Evolutionary conservation across 495 filamentous ascomycete species (phyloP).

Genomic region (Platismatia glauca): DNA sequence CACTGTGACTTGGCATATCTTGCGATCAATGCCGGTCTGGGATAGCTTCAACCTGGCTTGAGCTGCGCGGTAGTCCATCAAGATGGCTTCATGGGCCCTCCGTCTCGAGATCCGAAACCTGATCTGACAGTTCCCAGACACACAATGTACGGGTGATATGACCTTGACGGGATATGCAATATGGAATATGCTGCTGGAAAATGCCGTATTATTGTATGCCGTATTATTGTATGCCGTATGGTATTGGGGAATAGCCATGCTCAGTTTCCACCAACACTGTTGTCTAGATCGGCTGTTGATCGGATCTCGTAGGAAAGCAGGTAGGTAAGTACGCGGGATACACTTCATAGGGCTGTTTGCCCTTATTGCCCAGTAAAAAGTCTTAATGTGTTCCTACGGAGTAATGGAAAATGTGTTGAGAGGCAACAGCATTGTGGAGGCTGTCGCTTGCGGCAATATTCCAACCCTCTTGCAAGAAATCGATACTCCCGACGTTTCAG

Average conservation of each 20-base stretch:
- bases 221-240: no score
- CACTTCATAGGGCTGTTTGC: background rate
- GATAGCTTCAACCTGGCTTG: background rate
- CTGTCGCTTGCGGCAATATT: conserved; percentile 10
- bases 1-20: background rate
- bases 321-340: background rate
- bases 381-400: no score
- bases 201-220: no score
- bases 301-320: background rate
- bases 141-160: background rate
- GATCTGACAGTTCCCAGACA: background rate
- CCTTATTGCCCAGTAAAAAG: background rate
- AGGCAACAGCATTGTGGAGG: background rate
- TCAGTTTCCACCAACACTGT: background rate
- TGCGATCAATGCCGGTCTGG: background rate
- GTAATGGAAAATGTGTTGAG: accelerated
- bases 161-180: background rate
- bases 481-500: background rate
- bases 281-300: background rate
- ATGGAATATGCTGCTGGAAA: background rate
- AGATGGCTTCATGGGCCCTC: background rate
- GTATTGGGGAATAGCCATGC: background rate
- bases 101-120: background rate
- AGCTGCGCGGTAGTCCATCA: no score
- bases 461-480: no score